These are phyloP conservation scores for Nyssa sinensis DNA, from an alignment of 148 eudicot genomes.

Conservation along the genomic window DNA sequence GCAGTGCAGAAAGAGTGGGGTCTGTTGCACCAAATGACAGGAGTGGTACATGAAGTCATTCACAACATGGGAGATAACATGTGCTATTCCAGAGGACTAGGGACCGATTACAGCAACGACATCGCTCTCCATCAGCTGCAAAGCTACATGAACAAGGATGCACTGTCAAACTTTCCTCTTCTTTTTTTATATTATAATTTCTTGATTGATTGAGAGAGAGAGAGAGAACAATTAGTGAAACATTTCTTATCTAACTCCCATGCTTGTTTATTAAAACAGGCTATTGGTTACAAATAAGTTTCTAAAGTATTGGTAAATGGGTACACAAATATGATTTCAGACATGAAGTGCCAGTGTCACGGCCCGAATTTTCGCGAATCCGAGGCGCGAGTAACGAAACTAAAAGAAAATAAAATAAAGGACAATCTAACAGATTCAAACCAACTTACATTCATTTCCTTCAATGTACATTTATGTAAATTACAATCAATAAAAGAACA, in stretches of 20 bases:
- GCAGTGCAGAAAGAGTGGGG: slow-evolving; percentile 68
- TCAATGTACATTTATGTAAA: no score
- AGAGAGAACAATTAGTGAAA: neutral
- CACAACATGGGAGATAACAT: slow-evolving; percentile 54
- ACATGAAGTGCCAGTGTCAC: slow-evolving; percentile 3
- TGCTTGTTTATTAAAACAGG: neutral
- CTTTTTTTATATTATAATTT: neutral
- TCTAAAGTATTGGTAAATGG: neutral
- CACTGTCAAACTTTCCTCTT: slow-evolving; percentile 18
- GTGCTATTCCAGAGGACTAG: slow-evolving; percentile 74
- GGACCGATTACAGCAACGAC: slow-evolving; percentile 71
- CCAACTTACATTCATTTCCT: no score
- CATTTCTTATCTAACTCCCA: neutral
- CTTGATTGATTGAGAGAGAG: neutral
- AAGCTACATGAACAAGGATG: slow-evolving; percentile 44
- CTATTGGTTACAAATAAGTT: neutral
- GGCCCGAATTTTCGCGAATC: no score
- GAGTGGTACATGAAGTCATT: slow-evolving; percentile 66
- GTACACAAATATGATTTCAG: neutral
- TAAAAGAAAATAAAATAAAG: no score
- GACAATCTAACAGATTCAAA: no score
- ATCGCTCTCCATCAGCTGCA: slow-evolving; percentile 66
- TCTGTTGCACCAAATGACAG: slow-evolving; percentile 67
- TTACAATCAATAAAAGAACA: no score
- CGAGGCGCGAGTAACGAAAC: no score